phyloP scores from a whole-genome alignment of 202 grass and related monocot species.

The Panicum hallii region DNA sequence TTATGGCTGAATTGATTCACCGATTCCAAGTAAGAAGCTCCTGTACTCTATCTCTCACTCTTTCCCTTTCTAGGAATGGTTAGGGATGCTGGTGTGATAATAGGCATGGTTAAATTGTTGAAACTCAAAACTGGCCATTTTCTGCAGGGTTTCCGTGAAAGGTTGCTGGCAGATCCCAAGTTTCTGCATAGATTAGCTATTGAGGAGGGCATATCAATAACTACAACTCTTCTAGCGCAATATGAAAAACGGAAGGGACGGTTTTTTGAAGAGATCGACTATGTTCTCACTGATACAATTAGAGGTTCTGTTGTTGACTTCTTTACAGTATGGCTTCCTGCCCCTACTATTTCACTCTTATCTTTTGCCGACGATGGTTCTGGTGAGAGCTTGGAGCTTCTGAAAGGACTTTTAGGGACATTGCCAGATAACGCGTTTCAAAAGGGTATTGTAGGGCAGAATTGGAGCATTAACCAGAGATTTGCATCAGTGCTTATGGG shows the following conservation, averaged over 20 bases:
- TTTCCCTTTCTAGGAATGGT: constrained; percentile 6
- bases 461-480: constrained; percentile 85
- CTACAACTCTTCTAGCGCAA: constrained; percentile 86
- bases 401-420: constrained; percentile 83
- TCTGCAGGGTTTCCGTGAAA: constrained; percentile 94
- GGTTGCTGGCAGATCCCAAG: constrained; percentile 89
- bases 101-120: not conserved
- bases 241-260: constrained; percentile 91
- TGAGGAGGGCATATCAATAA: constrained; percentile 96
- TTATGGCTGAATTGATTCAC: constrained; percentile 83
- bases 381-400: constrained; percentile 71
- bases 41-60: constrained; percentile 32
- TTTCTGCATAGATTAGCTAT: constrained; percentile 93
- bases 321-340: constrained; percentile 98
- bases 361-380: constrained; percentile 77
- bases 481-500: constrained; percentile 87
- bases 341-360: constrained; percentile 92
- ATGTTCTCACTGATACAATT: constrained; percentile 94
- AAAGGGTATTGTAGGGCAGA: constrained; percentile 74
- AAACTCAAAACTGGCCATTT: constrained; percentile 23
- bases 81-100: not conserved
- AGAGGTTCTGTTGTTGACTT: constrained; percentile 98
- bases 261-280: constrained; percentile 91
- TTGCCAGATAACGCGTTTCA: constrained; percentile 98
- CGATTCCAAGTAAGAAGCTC: constrained; percentile 81